Percentiles rank a stretch among this genome's conserved stretches.
Conservation (phyloP, 768 basidiomycete species). For the Boletus vinaceobasis region DNA sequence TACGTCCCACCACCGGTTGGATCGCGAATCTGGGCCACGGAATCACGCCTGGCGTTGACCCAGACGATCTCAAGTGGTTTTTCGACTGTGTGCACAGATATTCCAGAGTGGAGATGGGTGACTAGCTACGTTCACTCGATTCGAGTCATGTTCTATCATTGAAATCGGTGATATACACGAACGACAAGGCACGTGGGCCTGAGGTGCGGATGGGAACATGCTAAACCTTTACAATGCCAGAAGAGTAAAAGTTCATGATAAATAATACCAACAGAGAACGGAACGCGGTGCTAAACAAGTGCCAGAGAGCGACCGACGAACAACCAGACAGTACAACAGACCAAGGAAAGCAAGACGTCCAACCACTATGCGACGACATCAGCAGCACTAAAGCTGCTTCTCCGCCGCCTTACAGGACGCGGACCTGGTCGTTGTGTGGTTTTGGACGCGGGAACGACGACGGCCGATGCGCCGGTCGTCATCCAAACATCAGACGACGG, state of each 20-base stretch:
- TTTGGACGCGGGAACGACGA: slow-evolving; percentile 71
- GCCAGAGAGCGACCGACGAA: slow-evolving; percentile 4
- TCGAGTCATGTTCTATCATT: slow-evolving; percentile 9
- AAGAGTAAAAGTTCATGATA: slow-evolving; percentile 23
- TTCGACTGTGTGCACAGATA: slow-evolving; percentile 87
- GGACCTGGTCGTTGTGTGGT: slow-evolving; percentile 66
- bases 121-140: neutral
- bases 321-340: slow-evolving; percentile 1
- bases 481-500: slow-evolving; percentile 67
- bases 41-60: slow-evolving; percentile 92
- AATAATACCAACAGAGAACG: slow-evolving; percentile 29
- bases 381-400: slow-evolving; percentile 85
- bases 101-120: slow-evolving; percentile 37
- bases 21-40: slow-evolving; percentile 97
- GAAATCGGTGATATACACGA: slow-evolving; percentile 19
- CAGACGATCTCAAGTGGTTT: slow-evolving; percentile 90
- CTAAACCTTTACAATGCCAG: slow-evolving; percentile 30
- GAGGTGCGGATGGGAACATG: slow-evolving; percentile 16
- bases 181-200: slow-evolving; percentile 12
- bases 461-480: slow-evolving; percentile 61
- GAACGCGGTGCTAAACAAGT: neutral
- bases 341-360: slow-evolving; percentile 13
- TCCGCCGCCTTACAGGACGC: slow-evolving; percentile 66
- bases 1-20: slow-evolving; percentile 66
- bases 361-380: slow-evolving; percentile 69